These are phyloP conservation scores for Cyberlindnera bimundalis DNA, from an alignment of 805 yeast species.

Conservation along the genomic window DNA sequence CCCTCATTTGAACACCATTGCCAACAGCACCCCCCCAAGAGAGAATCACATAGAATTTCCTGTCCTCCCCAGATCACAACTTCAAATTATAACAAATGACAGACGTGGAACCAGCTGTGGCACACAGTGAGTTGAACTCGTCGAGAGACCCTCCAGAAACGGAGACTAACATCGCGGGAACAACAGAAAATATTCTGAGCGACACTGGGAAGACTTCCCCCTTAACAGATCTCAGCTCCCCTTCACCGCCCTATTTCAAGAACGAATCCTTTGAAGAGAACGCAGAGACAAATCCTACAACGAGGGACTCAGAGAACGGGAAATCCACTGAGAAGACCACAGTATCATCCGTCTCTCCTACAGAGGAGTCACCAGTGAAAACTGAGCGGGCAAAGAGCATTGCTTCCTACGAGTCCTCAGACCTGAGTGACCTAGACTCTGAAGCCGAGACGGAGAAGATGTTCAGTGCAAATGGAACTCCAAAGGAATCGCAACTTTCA, in stretches of 20 bases:
- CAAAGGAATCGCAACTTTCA: constrained; percentile 36
- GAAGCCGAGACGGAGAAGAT: constrained; percentile 92
- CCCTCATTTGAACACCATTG: too few relatives aligned
- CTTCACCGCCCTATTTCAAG: constrained; percentile 22
- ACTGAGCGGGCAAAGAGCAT: constrained; percentile 20
- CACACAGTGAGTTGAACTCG: constrained; percentile 5
- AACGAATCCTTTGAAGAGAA: constrained; percentile 8
- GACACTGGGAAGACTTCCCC: constrained; percentile 29
- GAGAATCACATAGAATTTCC: too few relatives aligned
- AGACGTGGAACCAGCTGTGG: constrained; percentile 14
- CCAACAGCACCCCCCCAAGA: too few relatives aligned
- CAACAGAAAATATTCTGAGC: constrained; percentile 8
- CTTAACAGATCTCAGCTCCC: constrained; percentile 25
- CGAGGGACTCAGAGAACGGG: constrained; percentile 2
- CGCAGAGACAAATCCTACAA: constrained; percentile 5
- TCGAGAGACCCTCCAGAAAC: background rate
- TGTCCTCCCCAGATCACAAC: background rate
- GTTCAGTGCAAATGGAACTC: constrained; percentile 40
- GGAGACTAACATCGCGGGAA: background rate
- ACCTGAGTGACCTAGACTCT: constrained; percentile 60
- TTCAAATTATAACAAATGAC: constrained; percentile 13
- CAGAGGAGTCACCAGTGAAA: background rate
- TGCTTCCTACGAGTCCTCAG: constrained; percentile 34
- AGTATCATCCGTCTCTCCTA: background rate
- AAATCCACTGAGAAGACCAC: background rate